phyloP scores from a whole-genome alignment of 805 yeast genomes.

The Starmerella khaoyaiensis region DNA sequence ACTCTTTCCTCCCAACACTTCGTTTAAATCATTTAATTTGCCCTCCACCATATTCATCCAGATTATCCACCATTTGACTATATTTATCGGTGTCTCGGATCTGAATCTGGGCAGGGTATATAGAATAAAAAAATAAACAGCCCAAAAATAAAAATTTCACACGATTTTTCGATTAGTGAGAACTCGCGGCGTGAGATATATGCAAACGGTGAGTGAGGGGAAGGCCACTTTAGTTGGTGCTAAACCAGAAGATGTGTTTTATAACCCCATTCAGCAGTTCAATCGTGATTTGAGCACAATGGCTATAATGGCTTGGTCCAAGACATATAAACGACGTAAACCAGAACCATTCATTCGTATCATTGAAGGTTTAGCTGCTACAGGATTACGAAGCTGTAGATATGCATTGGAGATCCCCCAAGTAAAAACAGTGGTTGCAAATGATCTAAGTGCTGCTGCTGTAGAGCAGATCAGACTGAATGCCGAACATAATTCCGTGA shows the following conservation, averaged over 20 bases:
- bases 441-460: conserved; percentile 77
- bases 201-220: conserved; percentile 47
- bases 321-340: conserved; percentile 33
- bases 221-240: conserved; percentile 72
- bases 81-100: too few species aligned
- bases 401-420: conserved; percentile 84
- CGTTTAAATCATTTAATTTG: too few species aligned
- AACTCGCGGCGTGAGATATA: background rate
- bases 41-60: too few species aligned
- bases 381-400: conserved; percentile 87
- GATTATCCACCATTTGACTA: too few species aligned
- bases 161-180: too few species aligned
- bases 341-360: conserved; percentile 47
- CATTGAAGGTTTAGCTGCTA: conserved; percentile 84
- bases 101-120: too few species aligned
- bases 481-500: conserved; percentile 50
- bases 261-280: conserved; percentile 93
- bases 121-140: too few species aligned
- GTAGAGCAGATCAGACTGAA: conserved; percentile 68
- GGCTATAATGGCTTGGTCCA: conserved; percentile 78
- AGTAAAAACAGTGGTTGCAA: conserved; percentile 65
- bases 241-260: conserved; percentile 72
- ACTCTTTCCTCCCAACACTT: too few species aligned
- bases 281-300: conserved; percentile 81
- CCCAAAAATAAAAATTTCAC: too few species aligned